phyloP scores from a whole-genome alignment of 257 asterid genomes.

The Coffea canephora region DNA sequence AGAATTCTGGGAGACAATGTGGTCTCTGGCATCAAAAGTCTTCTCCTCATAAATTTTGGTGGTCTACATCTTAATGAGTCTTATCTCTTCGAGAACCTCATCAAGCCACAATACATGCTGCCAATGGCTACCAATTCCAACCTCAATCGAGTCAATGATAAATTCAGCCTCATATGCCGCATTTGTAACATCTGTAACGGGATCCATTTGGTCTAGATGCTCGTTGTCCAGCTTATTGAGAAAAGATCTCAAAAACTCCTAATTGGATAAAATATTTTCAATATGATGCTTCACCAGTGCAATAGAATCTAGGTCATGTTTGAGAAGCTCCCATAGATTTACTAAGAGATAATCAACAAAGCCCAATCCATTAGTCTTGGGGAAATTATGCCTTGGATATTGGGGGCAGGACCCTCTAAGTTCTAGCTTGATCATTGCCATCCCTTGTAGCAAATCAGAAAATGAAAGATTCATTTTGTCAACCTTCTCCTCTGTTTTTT shows the following conservation, averaged over 20 bases:
- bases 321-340: not conserved
- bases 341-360: not conserved
- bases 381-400: not conserved
- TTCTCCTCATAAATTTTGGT: no score
- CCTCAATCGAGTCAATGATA: not conserved
- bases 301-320: not conserved
- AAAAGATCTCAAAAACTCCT: not conserved
- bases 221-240: not conserved
- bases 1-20: not conserved
- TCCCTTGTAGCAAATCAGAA: not conserved
- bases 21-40: not conserved
- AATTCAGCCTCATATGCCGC: constrained; percentile 8
- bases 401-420: not conserved
- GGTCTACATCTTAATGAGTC: not conserved
- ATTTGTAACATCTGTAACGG: not conserved
- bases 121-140: not conserved
- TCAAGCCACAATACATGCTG: not conserved
- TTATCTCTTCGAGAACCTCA: not conserved
- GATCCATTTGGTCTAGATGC: not conserved
- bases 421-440: not conserved
- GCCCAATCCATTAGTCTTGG: not conserved
- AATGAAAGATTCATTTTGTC: not conserved
- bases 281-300: not conserved
- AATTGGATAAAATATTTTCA: not conserved
- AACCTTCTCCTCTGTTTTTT: not conserved